A percentile compares a stretch with the other conserved stretches of the same genome.
Conservation (phyloP, 2,329 filamentous ascomycete genomes). For the Boeremia exigua region DNA sequence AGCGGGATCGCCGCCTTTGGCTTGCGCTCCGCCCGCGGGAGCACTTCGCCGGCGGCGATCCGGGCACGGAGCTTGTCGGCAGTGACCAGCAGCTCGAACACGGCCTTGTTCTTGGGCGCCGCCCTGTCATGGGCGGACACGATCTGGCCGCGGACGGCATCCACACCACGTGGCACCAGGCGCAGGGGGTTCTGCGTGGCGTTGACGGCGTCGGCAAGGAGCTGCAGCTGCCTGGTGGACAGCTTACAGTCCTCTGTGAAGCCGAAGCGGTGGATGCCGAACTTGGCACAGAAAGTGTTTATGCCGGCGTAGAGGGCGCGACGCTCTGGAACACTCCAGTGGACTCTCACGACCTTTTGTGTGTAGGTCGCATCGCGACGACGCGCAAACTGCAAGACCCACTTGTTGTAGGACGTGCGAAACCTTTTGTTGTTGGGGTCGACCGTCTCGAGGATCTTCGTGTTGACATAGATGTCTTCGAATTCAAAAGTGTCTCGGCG, state of each 20-base stretch:
- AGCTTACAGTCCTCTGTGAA: conserved; percentile 3
- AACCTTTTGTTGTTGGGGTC: conserved; percentile 14
- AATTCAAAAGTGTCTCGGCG: conserved; percentile 5
- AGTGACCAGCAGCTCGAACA: conserved; percentile 6
- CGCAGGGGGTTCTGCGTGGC: neutral
- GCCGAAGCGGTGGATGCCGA: conserved; percentile 12
- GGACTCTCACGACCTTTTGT: neutral
- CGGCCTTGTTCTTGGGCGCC: conserved; percentile 13
- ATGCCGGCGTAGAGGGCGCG: conserved; percentile 9
- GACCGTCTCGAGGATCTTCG: conserved; percentile 4
- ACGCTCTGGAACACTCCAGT: conserved; percentile 16
- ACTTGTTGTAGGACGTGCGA: conserved; percentile 19
- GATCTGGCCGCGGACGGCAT: conserved; percentile 21
- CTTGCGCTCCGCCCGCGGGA: neutral
- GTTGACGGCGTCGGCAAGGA: conserved; percentile 12
- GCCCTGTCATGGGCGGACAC: conserved; percentile 8
- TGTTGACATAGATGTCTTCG: conserved; percentile 9
- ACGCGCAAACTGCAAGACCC: conserved; percentile 20
- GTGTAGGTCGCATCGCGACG: conserved; percentile 12
- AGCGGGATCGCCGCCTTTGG: conserved; percentile 1
- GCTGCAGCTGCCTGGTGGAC: neutral
- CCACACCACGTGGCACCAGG: neutral
- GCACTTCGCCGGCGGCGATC: neutral
- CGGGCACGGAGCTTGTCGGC: conserved; percentile 1
- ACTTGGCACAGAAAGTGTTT: conserved; percentile 12